Conservation (phyloP, 1,139 yeast genomes). For the Candida tetrigidarum region DNA sequence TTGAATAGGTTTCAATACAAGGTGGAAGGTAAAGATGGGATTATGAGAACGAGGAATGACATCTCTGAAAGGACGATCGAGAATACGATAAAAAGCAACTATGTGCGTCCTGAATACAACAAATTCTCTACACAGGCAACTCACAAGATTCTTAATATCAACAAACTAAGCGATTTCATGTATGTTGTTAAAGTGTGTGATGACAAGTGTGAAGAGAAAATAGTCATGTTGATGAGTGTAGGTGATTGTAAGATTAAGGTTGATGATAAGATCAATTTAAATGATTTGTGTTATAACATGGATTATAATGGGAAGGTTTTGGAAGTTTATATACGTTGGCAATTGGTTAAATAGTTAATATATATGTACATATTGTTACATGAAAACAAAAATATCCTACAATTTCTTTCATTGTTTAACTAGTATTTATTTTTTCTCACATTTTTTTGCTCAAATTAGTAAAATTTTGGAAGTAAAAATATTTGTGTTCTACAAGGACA, state of each 20-base stretch:
- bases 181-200: slow-evolving; percentile 8
- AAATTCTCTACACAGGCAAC: slow-evolving; percentile 14
- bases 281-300: slow-evolving; percentile 8
- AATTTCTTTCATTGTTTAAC: not conserved
- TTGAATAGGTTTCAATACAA: slow-evolving; percentile 11
- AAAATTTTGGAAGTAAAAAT: not conserved
- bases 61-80: slow-evolving; percentile 2
- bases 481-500: no score
- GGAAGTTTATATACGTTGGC: slow-evolving; percentile 17
- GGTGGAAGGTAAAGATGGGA: not conserved
- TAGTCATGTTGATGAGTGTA: slow-evolving; percentile 12
- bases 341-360: slow-evolving; percentile 7
- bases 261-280: slow-evolving; percentile 11
- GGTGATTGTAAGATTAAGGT: slow-evolving; percentile 8
- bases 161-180: slow-evolving; percentile 13
- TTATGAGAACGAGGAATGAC: not conserved
- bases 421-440: not conserved
- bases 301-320: slow-evolving; percentile 7
- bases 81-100: not conserved
- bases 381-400: not conserved
- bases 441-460: not conserved
- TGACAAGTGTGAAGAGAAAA: not conserved
- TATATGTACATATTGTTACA: not conserved
- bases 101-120: slow-evolving; percentile 2
- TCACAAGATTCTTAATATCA: slow-evolving; percentile 11